These are phyloP conservation scores for Xylaria grammica DNA, from an alignment of 495 filamentous ascomycete genomes.

Conservation along the genomic window DNA sequence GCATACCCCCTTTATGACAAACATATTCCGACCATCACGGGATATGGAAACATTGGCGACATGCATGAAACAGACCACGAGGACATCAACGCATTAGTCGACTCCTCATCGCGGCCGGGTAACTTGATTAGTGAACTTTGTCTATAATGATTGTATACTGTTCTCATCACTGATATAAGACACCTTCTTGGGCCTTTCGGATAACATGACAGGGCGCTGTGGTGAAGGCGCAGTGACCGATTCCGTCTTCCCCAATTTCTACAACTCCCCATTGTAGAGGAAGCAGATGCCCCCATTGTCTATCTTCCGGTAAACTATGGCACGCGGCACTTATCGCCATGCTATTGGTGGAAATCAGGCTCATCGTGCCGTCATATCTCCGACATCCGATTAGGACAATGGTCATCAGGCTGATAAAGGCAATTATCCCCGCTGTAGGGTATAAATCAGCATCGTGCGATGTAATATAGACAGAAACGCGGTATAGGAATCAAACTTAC, in stretches of 20 bases:
- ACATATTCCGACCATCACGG: too few species aligned
- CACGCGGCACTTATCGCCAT: slow-evolving; percentile 32
- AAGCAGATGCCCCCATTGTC: slow-evolving; percentile 15
- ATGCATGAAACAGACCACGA: too few species aligned
- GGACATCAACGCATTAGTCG: too few species aligned
- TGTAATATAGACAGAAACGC: too few species aligned
- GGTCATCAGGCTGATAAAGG: background rate
- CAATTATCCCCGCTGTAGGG: background rate
- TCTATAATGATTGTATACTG: too few species aligned
- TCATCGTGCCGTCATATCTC: slow-evolving; percentile 27
- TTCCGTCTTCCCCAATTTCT: slow-evolving; percentile 10
- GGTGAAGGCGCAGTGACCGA: slow-evolving; percentile 50
- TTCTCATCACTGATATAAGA: background rate
- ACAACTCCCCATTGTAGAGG: slow-evolving; percentile 21
- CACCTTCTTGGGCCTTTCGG: slow-evolving; percentile 79
- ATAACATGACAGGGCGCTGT: slow-evolving; percentile 73
- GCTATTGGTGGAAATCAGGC: slow-evolving; percentile 29
- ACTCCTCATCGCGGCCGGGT: too few species aligned
- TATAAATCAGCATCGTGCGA: background rate
- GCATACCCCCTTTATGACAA: too few species aligned
- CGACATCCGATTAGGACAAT: slow-evolving; percentile 23
- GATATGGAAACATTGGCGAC: too few species aligned
- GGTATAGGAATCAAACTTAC: slow-evolving; percentile 16
- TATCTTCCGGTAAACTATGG: slow-evolving; percentile 22
- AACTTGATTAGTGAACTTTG: too few species aligned